Evolutionary conservation across 2,329 filamentous ascomycete species (phyloP).

Genomic region (Colletotrichum karsti): DNA sequence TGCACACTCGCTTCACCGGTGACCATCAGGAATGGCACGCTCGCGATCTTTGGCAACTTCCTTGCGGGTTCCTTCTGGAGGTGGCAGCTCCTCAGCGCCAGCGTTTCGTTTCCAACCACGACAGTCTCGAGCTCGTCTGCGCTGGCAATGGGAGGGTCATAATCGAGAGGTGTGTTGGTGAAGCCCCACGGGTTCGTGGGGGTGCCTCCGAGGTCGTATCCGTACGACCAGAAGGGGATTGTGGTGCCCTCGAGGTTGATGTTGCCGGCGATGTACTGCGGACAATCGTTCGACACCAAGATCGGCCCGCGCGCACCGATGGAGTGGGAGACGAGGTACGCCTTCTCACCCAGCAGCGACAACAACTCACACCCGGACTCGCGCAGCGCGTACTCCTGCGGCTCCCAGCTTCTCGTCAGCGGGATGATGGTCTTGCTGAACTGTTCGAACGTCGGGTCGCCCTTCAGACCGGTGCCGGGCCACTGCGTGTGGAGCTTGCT

Average conservation of each 20-base stretch:
- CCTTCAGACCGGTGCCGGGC: conserved; percentile 41
- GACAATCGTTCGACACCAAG: conserved; percentile 37
- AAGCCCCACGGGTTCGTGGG: conserved; percentile 46
- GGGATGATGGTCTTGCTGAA: conserved; percentile 39
- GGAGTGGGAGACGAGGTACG: conserved; percentile 42
- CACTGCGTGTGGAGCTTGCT: conserved; percentile 45
- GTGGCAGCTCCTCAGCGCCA: conserved; percentile 3
- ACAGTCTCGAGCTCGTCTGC: conserved; percentile 20
- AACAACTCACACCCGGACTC: conserved; percentile 39
- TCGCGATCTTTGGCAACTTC: conserved; percentile 55
- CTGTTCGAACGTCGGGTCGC: conserved; percentile 38
- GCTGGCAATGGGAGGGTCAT: conserved; percentile 42
- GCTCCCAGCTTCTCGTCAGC: conserved; percentile 35
- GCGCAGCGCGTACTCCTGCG: conserved; percentile 38
- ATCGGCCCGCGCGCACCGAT: conserved; percentile 32
- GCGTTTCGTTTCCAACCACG: conserved; percentile 21
- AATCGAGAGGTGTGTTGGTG: conserved; percentile 50
- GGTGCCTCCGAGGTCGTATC: neutral
- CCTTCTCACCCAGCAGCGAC: conserved; percentile 35
- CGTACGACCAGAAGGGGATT: conserved; percentile 37
- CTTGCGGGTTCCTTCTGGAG: conserved; percentile 35
- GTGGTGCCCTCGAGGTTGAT: conserved; percentile 38
- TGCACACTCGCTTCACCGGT: conserved; percentile 64
- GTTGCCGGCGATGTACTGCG: conserved; percentile 35
- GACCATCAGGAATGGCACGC: conserved; percentile 57